Base-by-base conservation (phyloP, 2,329 filamentous ascomycete species). In the Cytospora leucostoma region DNA sequence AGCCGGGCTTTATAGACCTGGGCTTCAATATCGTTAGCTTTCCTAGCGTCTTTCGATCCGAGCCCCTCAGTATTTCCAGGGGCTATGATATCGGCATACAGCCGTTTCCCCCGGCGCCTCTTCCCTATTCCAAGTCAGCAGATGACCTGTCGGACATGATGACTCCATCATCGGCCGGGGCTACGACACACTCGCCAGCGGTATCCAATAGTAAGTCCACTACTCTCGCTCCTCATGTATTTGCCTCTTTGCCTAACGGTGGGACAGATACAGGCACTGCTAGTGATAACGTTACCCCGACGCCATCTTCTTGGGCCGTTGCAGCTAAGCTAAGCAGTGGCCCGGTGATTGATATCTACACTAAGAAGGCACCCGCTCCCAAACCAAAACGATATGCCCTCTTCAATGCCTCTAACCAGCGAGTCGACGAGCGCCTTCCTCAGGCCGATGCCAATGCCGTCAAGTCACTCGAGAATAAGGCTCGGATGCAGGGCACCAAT, bases 11-110 rank as follows among this genome's bases (percentile, higher is more conserved):
- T 62, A 64, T 66, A 33, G 68, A 70, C 35, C 69, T 75, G 7
- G 67, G 67, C 13, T 73, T 75, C 62, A 67, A 65, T 15, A 68
- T 69, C 19, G 59, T 71, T 47, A 66, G 35, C 1, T 73, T 75
- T 56, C 70, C 70, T 2, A 65, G 60, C 12, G 66, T 76, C 10
- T 77, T 77, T 60, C 70, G 71, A 27, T 71, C 72, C 0, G 71
- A 74, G 34, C 68, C 70, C 33, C 57, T 73, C 40, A 47, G 56
- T 32, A 62, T 40, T 32, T 15, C 38, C 38, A 56, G 40, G 13
- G 35, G 35, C 38, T 50, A 49, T 10, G 57, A 64, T 35, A 63
- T 65, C 10, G 63, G 63, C 15, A 65, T 65, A 3, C 56, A 65
- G 47, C 63, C 63, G 1, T 65, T 65, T 11, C 63, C 63, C 10